Conservation (phyloP, 78 protist species). For the Bigelowiella natans region DNA sequence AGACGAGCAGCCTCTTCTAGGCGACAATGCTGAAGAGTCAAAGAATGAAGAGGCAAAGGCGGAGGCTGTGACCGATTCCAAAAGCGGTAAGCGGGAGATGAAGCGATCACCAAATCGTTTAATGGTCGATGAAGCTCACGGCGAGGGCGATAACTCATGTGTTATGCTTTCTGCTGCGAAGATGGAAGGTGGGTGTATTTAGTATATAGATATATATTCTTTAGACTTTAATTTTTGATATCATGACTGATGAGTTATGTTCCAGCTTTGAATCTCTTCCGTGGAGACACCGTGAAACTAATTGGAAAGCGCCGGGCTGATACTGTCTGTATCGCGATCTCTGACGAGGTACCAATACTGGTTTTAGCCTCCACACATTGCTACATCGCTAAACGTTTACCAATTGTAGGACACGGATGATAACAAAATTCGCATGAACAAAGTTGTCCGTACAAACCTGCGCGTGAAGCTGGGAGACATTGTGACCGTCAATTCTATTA, state of each 20-base stretch:
- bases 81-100: not conserved
- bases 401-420: conserved; percentile 34
- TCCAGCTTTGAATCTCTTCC: conserved; percentile 73
- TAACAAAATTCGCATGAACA: conserved; percentile 87
- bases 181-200: conserved; percentile 33
- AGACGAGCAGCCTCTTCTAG: too few relatives aligned
- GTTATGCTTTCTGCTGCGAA: conserved; percentile 63
- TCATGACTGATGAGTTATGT: not conserved
- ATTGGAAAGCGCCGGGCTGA: conserved; percentile 93
- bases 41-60: not conserved
- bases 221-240: not conserved
- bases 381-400: too few relatives aligned
- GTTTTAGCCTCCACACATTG: not conserved
- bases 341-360: conserved; percentile 53
- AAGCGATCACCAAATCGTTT: conserved; percentile 32
- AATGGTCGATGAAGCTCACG: conserved; percentile 86
- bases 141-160: conserved; percentile 91
- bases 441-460: conserved; percentile 74
- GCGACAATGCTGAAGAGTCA: not conserved
- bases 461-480: conserved; percentile 76
- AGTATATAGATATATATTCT: not conserved
- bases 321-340: conserved; percentile 88
- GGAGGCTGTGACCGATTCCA: not conserved
- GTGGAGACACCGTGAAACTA: conserved; percentile 87
- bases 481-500: conserved; percentile 74